These are phyloP conservation scores for Musa itinerans DNA, from an alignment of 176 grass and related monocot genomes.

Conservation along the genomic window DNA sequence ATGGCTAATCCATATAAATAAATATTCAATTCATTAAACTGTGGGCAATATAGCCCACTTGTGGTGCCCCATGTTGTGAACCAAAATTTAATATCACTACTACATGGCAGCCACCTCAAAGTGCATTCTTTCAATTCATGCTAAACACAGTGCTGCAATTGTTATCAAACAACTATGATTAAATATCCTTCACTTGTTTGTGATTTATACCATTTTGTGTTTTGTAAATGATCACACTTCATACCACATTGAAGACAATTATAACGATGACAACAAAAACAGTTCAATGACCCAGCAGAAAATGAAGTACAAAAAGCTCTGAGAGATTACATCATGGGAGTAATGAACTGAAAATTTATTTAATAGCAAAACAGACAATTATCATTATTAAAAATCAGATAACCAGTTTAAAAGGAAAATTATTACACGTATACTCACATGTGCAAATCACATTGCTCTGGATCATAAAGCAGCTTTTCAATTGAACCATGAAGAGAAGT, in stretches of 20 bases:
- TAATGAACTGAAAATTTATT: not conserved
- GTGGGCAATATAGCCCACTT: too few species aligned
- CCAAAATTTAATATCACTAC: too few species aligned
- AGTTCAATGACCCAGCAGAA: not conserved
- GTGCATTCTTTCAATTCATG: too few species aligned
- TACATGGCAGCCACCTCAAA: too few species aligned
- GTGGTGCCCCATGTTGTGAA: too few species aligned
- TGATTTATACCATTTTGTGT: not conserved
- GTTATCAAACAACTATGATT: not conserved
- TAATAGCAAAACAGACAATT: not conserved
- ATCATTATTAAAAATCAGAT: not conserved
- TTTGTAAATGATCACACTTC: not conserved
- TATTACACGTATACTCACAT: conserved; percentile 50
- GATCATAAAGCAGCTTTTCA: conserved; percentile 66
- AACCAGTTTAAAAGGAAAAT: not conserved
- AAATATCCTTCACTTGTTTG: not conserved
- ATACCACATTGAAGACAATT: not conserved
- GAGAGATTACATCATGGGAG: not conserved
- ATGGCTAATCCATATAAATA: too few species aligned
- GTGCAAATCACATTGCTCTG: conserved; percentile 71
- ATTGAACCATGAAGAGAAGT: conserved; percentile 84
- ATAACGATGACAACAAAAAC: not conserved
- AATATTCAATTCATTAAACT: too few species aligned
- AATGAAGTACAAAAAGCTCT: not conserved
- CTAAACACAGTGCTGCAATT: not conserved